Conservation (phyloP, 176 grass and related monocot species). For the Tillandsia leiboldiana region DNA sequence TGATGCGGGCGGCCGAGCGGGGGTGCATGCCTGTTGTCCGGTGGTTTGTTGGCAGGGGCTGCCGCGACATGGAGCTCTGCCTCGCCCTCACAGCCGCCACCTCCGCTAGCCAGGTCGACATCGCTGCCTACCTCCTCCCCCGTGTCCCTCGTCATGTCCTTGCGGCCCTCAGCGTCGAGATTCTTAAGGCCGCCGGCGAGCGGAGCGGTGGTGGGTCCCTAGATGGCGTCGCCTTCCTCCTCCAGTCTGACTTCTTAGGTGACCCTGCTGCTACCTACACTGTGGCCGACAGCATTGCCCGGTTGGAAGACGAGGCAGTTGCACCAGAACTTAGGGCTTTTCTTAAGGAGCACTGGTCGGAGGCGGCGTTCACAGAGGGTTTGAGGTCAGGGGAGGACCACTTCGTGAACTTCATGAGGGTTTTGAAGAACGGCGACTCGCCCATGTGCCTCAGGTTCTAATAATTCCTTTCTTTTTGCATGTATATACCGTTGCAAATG, state of each 20-base stretch:
- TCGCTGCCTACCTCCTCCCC: slow-evolving; percentile 70
- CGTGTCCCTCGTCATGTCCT: slow-evolving; percentile 75
- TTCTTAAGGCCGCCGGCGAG: slow-evolving; percentile 93
- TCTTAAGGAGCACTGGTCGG: slow-evolving; percentile 67
- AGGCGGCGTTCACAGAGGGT: slow-evolving; percentile 37
- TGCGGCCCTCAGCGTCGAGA: slow-evolving; percentile 65
- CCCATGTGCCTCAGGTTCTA: slow-evolving; percentile 27
- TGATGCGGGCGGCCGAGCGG: slow-evolving; percentile 89
- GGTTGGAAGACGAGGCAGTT: slow-evolving; percentile 17
- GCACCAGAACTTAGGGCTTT: slow-evolving; percentile 43
- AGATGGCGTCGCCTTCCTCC: slow-evolving; percentile 67
- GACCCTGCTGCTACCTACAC: slow-evolving; percentile 54
- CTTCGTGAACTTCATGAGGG: slow-evolving; percentile 55
- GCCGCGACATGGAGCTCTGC: slow-evolving; percentile 92
- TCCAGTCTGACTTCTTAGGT: slow-evolving; percentile 52
- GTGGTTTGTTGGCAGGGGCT: slow-evolving; percentile 79
- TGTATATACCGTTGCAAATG: too few relatives aligned
- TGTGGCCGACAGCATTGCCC: slow-evolving; percentile 45
- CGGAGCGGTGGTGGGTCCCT: slow-evolving; percentile 49
- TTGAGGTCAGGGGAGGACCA: slow-evolving; percentile 35
- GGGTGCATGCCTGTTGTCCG: slow-evolving; percentile 69
- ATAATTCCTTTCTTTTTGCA: too few relatives aligned
- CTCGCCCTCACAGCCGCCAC: slow-evolving; percentile 79
- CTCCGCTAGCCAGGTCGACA: slow-evolving; percentile 51
- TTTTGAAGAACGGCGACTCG: slow-evolving; percentile 43